Evolutionary conservation across 805 yeast species (phyloP), one percentile per base, ranked within the genome.

Genomic region (Candida yuanshanica): DNA sequence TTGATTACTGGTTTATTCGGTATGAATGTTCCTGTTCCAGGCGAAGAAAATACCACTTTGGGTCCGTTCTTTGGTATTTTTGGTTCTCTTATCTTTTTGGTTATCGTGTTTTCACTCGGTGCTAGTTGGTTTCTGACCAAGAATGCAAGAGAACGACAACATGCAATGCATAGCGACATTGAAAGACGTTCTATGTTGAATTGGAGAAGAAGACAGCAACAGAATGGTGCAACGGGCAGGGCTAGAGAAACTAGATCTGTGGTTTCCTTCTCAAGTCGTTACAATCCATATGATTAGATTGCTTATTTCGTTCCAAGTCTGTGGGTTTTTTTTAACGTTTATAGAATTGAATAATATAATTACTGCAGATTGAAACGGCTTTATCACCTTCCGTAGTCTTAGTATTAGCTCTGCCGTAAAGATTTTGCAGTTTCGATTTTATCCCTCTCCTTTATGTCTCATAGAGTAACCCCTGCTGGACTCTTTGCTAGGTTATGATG

Each of bases 21-120:
- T 55, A 91, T 91, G 99, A 91, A 91, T 62, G 98, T 91, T 16
- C 63, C 53, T 11, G 84, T 91, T 22, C 97, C 97, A 0, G 96
- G 96, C 22, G 64, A 74, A 45, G 66, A 51, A 12, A 70, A 49
- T 2, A 52, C 46, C 2, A 65, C 63, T 34, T 61, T 72, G 31
- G 75, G 68, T 3, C 83, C 93, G 87, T 87, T 77, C 58, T 78
- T 76, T 58, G 85, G 86, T 33, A 79, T 82, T 44, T 55, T 81
- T 7, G 85, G 80, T 9, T 64, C 74, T 20, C 58, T 81, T 47
- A 43, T 75, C 11, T 47, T 63, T 5, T 41, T 74, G 34, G 72
- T 70, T n/a, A 33, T 63, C 8, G 33, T 48, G 0, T 65, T 77
- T 27, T 64, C 69, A 38, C 33, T 64, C 9, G 46, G 64, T 17